These are phyloP conservation scores for Trametes villosa DNA, from an alignment of 768 basidiomycete genomes.

Conservation along the genomic window DNA sequence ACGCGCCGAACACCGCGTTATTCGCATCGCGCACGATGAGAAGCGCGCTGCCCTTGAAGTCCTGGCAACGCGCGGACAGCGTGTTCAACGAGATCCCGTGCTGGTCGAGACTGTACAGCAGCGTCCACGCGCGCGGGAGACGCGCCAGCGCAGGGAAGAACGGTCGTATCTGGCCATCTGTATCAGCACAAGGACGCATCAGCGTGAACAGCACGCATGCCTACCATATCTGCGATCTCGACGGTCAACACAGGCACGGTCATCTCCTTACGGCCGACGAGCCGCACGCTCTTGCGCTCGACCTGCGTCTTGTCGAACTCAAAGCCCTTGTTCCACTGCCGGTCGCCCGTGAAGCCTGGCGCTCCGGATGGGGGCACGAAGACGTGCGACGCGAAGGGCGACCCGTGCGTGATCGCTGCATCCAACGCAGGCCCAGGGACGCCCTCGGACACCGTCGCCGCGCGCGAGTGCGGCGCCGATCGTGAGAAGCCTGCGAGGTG, in stretches of 20 bases:
- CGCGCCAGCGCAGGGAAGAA: slow-evolving; percentile 75
- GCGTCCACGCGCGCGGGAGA: slow-evolving; percentile 71
- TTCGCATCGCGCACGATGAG: slow-evolving; percentile 67
- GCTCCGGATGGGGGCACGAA: slow-evolving; percentile 63
- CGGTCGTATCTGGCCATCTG: slow-evolving; percentile 63
- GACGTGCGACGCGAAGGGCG: slow-evolving; percentile 53
- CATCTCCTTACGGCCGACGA: slow-evolving; percentile 58
- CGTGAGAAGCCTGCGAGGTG: slow-evolving; percentile 16
- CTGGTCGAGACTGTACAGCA: slow-evolving; percentile 91
- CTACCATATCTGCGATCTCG: slow-evolving; percentile 66
- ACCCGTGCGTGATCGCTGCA: slow-evolving; percentile 44
- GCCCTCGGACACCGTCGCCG: slow-evolving; percentile 12
- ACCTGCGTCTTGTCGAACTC: slow-evolving; percentile 36
- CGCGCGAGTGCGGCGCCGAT: slow-evolving; percentile 20
- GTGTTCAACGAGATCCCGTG: slow-evolving; percentile 93
- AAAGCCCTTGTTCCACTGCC: slow-evolving; percentile 67
- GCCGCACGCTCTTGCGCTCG: slow-evolving; percentile 51
- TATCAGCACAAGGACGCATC: too few species aligned
- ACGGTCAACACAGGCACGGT: slow-evolving; percentile 57
- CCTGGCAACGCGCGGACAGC: slow-evolving; percentile 70
- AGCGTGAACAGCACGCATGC: too few species aligned
- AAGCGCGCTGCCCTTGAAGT: slow-evolving; percentile 52
- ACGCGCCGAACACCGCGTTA: slow-evolving; percentile 78
- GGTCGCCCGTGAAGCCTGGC: slow-evolving; percentile 74
- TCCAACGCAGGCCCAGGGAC: slow-evolving; percentile 8